phyloP scores from a whole-genome alignment of 2,329 filamentous ascomycete species.

The Fusarium albosuccineum region DNA sequence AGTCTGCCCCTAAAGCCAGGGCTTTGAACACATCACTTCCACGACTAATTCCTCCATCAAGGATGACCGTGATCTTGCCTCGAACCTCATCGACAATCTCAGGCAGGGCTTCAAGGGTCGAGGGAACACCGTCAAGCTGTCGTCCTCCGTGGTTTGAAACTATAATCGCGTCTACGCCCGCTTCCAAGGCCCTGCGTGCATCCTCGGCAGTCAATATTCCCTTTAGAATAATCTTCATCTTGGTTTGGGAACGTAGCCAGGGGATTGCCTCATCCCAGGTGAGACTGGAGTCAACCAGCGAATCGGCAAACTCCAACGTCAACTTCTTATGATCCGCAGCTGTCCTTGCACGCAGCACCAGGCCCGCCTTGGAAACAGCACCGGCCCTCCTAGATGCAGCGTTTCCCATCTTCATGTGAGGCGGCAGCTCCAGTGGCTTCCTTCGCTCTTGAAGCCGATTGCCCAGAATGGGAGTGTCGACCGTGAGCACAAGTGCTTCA shows the following conservation, averaged over 20 bases:
- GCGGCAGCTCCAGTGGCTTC: constrained; percentile 39
- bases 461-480: constrained; percentile 48
- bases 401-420: constrained; percentile 42
- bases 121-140: neutral
- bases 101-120: constrained; percentile 14
- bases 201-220: constrained; percentile 19
- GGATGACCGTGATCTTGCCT: constrained; percentile 12
- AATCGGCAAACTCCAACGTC: constrained; percentile 19
- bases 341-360: constrained; percentile 38
- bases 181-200: neutral
- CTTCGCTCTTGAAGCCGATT: constrained; percentile 49
- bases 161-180: constrained; percentile 9
- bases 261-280: constrained; percentile 41
- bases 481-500: constrained; percentile 47
- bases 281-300: constrained; percentile 36
- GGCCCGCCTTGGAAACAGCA: neutral
- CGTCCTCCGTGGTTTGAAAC: constrained; percentile 19
- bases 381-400: constrained; percentile 4
- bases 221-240: constrained; percentile 43
- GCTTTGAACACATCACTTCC: constrained; percentile 21
- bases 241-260: constrained; percentile 40
- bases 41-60: constrained; percentile 11
- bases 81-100: neutral
- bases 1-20: constrained; percentile 10
- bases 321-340: constrained; percentile 35